Evolutionary conservation across 352 stramenopile species (phyloP), one percentile per base, ranked within the genome.

Genomic region (Saprolegnia parasitica): DNA sequence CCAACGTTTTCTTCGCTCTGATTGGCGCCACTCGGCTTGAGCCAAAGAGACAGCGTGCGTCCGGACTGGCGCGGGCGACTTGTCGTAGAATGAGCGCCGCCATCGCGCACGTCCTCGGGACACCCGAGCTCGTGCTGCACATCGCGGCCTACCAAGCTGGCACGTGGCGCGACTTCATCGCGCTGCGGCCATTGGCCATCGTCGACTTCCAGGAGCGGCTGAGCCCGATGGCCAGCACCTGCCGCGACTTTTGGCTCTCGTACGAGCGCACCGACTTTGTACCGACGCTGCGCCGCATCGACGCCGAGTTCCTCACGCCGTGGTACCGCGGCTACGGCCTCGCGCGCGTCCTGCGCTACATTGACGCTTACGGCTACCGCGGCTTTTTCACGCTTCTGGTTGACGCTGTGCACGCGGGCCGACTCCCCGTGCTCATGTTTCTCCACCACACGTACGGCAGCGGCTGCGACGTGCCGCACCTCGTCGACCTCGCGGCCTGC

Each of bases 401-500:
- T 11, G 35, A 60, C 35, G 52, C 52, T 8, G 52, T 60, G 16
- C 52, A 60, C 20, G 52, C 52, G 11, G 52, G 52, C 52, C 52
- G 52, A 1, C 35, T 60, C 3, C 52, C 52, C 20, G 52, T 60
- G 16, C 24, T 60, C 11, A 15, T 21, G 20, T 60, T 60, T 60
- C 20, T 60, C 3, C 52, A 60, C 35, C 52, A 60, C 9, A 60
- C 52, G 52, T 60, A 60, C 35, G 52, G 52, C 24, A 16, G 35
- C 35, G 52, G 52, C 13, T 60, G 52, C 52, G 57, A 60, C 35
- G 52, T 65, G 13, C 15, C 3, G 13, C 52, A 60, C 32, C 32
- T 60, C 16, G 88, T 93, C 80, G 86, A 93, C 75, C 90, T 85
- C 58, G 84, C 86, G 0, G 86, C 86, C 57, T 74, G 83, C 35